Base-by-base conservation (phyloP, 1,284 basidiomycete genomes). In the Trametes hirsuta region DNA sequence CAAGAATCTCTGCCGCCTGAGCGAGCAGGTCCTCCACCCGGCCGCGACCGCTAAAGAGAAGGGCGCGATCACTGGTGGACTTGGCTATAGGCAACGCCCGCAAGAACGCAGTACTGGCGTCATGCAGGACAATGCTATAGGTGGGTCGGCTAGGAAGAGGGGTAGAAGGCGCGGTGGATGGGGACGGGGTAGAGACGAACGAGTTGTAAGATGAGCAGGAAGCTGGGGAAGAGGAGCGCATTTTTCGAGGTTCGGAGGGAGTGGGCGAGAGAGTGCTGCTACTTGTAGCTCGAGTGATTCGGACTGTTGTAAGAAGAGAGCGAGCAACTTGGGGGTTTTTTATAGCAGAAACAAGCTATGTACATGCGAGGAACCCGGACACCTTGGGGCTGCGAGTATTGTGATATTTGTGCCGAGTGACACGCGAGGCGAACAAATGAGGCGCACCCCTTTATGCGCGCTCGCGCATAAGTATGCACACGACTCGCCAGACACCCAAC, bases 301-400 rank as follows among this genome's bases (percentile, higher is more conserved):
- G 36, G n/a, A 39, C 45, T 47, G 47, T 46, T 39, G 39, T 39
- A 34, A 34, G 46, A 25, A 40, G 18, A 35, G 42, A 47, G 34
- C 45, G 11, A 21, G 37, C 25, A 18, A 34, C 40, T 15, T 35
- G 35, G 22, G 30, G 40, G 41, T 60, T 14, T 68, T 68, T 68
- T 68, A 66, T 68, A 68, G 22, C 24, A 35, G 15, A 6, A 45
- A 11, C 24, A 34, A 41, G 35, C 45, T 66, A 66, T 59, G 61
- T 61, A 66, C 64, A 66, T 63, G 64, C 55, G 45, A 56, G 53
- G 66, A 66, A 58, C 59, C 61, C 64, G 61, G 61, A 66, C 64
- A 66, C 64, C 61, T 53, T 52, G 45, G 24, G 6, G 30, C 1
- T 34, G 47, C 48, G 21, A 25, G n/a, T 41, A 40, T 21, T 47